These are phyloP conservation scores for Fusarium nisikadoi DNA, from an alignment of 2,329 filamentous ascomycete species.

Conservation along the genomic window DNA sequence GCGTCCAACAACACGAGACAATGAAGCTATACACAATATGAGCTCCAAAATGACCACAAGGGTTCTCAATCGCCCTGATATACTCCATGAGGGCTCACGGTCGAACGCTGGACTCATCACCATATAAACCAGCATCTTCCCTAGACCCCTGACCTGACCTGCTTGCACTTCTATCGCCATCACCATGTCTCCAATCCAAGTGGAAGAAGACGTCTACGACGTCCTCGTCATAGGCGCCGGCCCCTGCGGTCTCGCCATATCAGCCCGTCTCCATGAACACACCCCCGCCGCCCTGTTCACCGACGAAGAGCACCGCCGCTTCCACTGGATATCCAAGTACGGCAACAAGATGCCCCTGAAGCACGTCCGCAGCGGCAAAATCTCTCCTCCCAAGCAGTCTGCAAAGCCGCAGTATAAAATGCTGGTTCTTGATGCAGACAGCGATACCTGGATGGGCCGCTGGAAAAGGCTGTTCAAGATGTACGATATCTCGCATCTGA, in stretches of 20 bases:
- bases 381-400: slow-evolving; percentile 11
- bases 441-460: slow-evolving; percentile 72
- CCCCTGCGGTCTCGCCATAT: slow-evolving; percentile 78
- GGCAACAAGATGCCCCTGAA: slow-evolving; percentile 69
- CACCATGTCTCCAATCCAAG: slow-evolving; percentile 9
- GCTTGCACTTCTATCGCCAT: neutral
- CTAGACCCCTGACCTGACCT: neutral
- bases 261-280: slow-evolving; percentile 75
- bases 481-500: slow-evolving; percentile 76
- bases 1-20: neutral
- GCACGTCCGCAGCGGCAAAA: slow-evolving; percentile 50
- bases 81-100: neutral
- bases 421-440: slow-evolving; percentile 74
- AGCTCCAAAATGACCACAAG: neutral
- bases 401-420: slow-evolving; percentile 54
- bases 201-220: slow-evolving; percentile 63
- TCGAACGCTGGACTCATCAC: neutral
- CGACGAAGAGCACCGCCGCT: slow-evolving; percentile 84
- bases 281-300: slow-evolving; percentile 84
- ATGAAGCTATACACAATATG: neutral
- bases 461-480: slow-evolving; percentile 77
- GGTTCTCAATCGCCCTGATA: slow-evolving; percentile 8
- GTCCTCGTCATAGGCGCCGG: slow-evolving; percentile 80
- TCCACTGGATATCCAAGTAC: slow-evolving; percentile 79
- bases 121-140: slow-evolving; percentile 6